phyloP scores from a whole-genome alignment of 768 basidiomycete species.

The Leccinum sublutescens region DNA sequence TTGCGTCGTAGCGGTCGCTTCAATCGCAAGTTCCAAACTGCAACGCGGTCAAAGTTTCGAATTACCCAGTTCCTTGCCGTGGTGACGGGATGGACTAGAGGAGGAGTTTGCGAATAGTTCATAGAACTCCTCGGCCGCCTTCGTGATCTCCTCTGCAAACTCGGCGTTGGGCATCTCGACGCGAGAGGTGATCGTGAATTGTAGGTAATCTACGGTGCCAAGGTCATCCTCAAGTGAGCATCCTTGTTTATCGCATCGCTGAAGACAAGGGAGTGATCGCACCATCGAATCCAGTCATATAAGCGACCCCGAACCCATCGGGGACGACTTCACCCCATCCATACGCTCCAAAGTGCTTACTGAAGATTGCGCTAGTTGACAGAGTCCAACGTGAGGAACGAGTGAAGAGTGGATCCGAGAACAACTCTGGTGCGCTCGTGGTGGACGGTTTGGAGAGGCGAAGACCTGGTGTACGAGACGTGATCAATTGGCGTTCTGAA shows the following conservation, averaged over 20 bases:
- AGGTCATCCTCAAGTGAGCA: slow-evolving; percentile 1
- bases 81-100: not conserved
- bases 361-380: slow-evolving; percentile 87
- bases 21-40: not conserved
- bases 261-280: slow-evolving; percentile 18
- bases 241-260: not conserved
- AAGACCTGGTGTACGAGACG: slow-evolving; percentile 49
- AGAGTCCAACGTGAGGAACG: slow-evolving; percentile 82
- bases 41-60: slow-evolving; percentile 20
- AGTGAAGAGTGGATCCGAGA: slow-evolving; percentile 68
- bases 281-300: slow-evolving; percentile 89
- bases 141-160: slow-evolving; percentile 68
- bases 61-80: not conserved
- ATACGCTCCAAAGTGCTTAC: slow-evolving; percentile 79
- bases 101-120: slow-evolving; percentile 42
- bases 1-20: not conserved
- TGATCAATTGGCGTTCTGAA: not conserved
- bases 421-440: slow-evolving; percentile 68
- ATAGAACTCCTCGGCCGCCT: slow-evolving; percentile 68
- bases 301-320: slow-evolving; percentile 92
- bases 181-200: slow-evolving; percentile 86
- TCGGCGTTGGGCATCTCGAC: slow-evolving; percentile 77
- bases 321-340: slow-evolving; percentile 97
- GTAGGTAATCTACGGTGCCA: slow-evolving; percentile 58
- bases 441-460: slow-evolving; percentile 62